A percentile compares a stretch with the other conserved stretches of the same genome.
phyloP scores from a whole-genome alignment of 2,329 filamentous ascomycete species.

The Colletotrichum tamarilloi region DNA sequence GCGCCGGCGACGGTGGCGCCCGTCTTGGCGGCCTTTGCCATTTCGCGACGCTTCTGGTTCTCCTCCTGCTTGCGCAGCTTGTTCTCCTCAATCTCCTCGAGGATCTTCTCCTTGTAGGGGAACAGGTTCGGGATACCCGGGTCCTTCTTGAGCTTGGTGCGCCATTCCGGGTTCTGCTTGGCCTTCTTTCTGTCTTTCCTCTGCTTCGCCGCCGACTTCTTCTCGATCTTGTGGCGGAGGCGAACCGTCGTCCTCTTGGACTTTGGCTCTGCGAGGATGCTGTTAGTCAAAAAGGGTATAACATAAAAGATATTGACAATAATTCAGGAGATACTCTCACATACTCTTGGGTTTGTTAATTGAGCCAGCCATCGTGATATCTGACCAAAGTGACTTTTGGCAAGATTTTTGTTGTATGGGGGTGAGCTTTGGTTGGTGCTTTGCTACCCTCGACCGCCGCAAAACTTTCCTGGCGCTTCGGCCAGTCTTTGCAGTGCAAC shows the following conservation, averaged over 20 bases:
- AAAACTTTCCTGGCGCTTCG: constrained; percentile 29
- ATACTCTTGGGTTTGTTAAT: constrained; percentile 67
- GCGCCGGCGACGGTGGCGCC: constrained; percentile 49
- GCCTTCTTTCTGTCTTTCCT: constrained; percentile 88
- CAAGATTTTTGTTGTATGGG: neutral
- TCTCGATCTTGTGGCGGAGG: constrained; percentile 95
- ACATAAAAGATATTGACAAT: neutral
- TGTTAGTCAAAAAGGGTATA: neutral
- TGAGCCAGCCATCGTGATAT: constrained; percentile 60
- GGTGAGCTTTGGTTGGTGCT: neutral
- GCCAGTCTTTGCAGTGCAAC: constrained; percentile 11
- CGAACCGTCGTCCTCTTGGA: constrained; percentile 93
- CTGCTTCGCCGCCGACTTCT: constrained; percentile 90
- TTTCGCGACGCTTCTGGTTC: constrained; percentile 74
- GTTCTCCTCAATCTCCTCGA: constrained; percentile 94
- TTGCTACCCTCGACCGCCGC: constrained; percentile 11
- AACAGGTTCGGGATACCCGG: constrained; percentile 97
- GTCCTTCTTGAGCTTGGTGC: constrained; percentile 95
- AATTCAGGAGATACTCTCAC: constrained; percentile 37
- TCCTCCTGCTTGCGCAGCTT: constrained; percentile 86
- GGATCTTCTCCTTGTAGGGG: constrained; percentile 95
- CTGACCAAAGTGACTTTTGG: neutral
- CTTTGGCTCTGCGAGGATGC: constrained; percentile 77
- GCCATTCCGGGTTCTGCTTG: constrained; percentile 98
- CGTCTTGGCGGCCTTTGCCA: constrained; percentile 75